A percentile compares a stretch with the other conserved stretches of the same genome.
Evolutionary conservation across 2,329 filamentous ascomycete species (phyloP).

Genomic region (Dothideomycetidae sp.): DNA sequence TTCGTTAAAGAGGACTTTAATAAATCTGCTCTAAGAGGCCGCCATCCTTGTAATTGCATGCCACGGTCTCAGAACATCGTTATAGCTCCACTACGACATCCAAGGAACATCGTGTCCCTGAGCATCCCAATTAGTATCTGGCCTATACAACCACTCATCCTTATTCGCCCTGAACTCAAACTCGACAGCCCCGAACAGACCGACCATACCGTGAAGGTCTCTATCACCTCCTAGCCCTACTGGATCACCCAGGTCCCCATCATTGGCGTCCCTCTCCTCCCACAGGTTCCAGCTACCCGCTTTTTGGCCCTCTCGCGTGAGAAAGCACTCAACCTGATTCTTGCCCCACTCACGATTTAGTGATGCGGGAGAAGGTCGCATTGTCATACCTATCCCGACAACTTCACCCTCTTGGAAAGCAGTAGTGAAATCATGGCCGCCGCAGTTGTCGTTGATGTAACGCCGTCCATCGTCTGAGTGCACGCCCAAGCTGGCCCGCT

Average conservation of each 20-base stretch:
- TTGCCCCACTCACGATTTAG: slow-evolving; percentile 15
- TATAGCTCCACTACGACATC: too few relatives aligned
- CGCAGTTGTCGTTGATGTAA: slow-evolving; percentile 62
- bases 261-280: slow-evolving; percentile 51
- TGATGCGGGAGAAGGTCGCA: slow-evolving; percentile 25
- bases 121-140: slow-evolving; percentile 6
- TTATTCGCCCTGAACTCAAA: slow-evolving; percentile 43
- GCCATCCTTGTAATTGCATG: too few relatives aligned
- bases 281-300: slow-evolving; percentile 56
- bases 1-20: too few relatives aligned
- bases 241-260: slow-evolving; percentile 46
- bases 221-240: slow-evolving; percentile 55
- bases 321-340: slow-evolving; percentile 48
- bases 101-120: neutral
- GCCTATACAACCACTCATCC: slow-evolving; percentile 21
- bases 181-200: slow-evolving; percentile 52
- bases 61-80: too few relatives aligned
- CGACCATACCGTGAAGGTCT: slow-evolving; percentile 43
- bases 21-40: too few relatives aligned
- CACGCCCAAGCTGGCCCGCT: slow-evolving; percentile 59
- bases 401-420: slow-evolving; percentile 52
- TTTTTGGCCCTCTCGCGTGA: slow-evolving; percentile 51
- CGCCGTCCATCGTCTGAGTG: slow-evolving; percentile 66
- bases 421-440: slow-evolving; percentile 53
- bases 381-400: slow-evolving; percentile 57